phyloP scores from a whole-genome alignment of 2,329 filamentous ascomycete species.

The Penicillium sumatraense region DNA sequence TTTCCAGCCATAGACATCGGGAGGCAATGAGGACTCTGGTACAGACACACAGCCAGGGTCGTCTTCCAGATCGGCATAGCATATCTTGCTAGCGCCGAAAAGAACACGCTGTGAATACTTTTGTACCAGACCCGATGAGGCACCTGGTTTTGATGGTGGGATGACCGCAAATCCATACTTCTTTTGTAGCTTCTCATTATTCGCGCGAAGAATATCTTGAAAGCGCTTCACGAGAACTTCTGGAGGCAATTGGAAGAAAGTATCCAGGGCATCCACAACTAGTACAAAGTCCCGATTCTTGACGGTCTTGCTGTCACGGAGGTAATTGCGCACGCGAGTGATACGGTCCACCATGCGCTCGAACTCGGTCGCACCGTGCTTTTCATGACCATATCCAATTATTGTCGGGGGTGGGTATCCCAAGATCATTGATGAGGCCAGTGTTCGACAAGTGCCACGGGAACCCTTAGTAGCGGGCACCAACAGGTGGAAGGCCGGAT shows the following conservation, averaged over 20 bases:
- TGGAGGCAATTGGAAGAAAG: slow-evolving; percentile 68
- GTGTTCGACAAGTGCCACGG: slow-evolving; percentile 59
- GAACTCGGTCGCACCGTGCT: slow-evolving; percentile 36
- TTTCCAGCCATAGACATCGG: slow-evolving; percentile 53
- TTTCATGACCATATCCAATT: slow-evolving; percentile 49
- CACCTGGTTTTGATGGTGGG: slow-evolving; percentile 21
- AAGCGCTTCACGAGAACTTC: slow-evolving; percentile 68
- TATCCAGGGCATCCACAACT: slow-evolving; percentile 66
- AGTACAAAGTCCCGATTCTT: slow-evolving; percentile 65
- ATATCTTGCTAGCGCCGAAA: slow-evolving; percentile 61
- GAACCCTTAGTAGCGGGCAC: slow-evolving; percentile 56
- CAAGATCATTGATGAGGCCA: slow-evolving; percentile 62
- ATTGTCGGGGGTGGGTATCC: slow-evolving; percentile 63
- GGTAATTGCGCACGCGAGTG: slow-evolving; percentile 52
- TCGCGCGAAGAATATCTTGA: slow-evolving; percentile 57
- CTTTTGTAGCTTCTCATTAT: slow-evolving; percentile 56
- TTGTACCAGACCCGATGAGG: slow-evolving; percentile 33
- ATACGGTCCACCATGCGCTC: slow-evolving; percentile 53
- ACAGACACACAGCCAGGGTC: slow-evolving; percentile 59
- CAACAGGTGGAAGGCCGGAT: slow-evolving; percentile 59
- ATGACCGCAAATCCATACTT: slow-evolving; percentile 52
- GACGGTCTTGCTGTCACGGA: slow-evolving; percentile 53
- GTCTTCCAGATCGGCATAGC: slow-evolving; percentile 47
- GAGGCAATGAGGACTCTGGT: slow-evolving; percentile 56
- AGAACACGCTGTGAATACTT: slow-evolving; percentile 59